A percentile compares a stretch with the other conserved stretches of the same genome.
Conservation (phyloP, 352 stramenopile species). For the Pythium sukuiense region DNA sequence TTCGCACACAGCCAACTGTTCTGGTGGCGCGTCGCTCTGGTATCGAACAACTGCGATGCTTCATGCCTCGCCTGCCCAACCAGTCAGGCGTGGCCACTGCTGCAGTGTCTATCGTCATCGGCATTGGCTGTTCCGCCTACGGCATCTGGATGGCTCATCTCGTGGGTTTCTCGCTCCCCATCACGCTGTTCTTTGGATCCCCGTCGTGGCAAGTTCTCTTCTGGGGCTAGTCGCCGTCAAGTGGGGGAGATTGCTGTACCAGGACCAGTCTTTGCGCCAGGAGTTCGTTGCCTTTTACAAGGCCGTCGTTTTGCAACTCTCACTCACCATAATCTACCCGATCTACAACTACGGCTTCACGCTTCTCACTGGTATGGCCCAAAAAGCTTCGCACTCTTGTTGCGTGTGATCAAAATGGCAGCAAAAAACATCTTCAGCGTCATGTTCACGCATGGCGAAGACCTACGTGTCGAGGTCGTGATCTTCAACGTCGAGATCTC, state of each 20-base stretch:
- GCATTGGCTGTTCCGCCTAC: background rate
- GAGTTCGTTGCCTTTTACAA: constrained; percentile 9
- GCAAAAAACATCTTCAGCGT: constrained; percentile 39
- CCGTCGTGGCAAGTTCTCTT: constrained; percentile 31
- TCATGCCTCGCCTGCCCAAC: constrained; percentile 2
- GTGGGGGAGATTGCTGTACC: constrained; percentile 5
- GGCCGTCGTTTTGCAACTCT: constrained; percentile 9
- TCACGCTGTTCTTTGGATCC: constrained; percentile 27
- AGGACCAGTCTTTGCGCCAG: background rate
- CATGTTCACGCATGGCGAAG: constrained; percentile 21
- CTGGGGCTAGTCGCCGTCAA: background rate
- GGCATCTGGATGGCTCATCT: background rate
- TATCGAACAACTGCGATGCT: constrained; percentile 10
- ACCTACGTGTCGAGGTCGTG: constrained; percentile 27
- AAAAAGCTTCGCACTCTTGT: constrained; percentile 24
- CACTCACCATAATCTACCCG: constrained; percentile 19
- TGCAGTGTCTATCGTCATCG: background rate
- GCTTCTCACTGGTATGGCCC: constrained; percentile 1
- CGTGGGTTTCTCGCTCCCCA: constrained; percentile 20
- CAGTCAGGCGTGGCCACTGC: background rate
- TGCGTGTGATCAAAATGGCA: constrained; percentile 43
- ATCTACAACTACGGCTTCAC: constrained; percentile 25
- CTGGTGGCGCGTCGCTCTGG: constrained; percentile 11
- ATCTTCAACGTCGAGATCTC: constrained; percentile 31
- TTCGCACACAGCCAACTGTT: constrained; percentile 6